A percentile compares a stretch with the other conserved stretches of the same genome.
Conservation (phyloP, 345 rosid species). For the Linum usitatissimum region DNA sequence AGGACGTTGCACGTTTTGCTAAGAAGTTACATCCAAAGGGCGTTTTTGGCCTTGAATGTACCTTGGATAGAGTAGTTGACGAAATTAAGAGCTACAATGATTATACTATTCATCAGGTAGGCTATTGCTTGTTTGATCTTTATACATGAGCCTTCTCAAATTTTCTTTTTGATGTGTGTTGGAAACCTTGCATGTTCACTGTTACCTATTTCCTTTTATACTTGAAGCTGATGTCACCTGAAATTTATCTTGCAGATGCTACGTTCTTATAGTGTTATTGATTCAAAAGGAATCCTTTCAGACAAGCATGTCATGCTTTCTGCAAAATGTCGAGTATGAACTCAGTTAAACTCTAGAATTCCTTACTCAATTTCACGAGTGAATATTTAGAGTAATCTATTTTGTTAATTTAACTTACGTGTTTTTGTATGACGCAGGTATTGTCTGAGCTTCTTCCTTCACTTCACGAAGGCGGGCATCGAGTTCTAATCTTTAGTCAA, state of each 20-base stretch:
- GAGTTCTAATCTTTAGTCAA: conserved; percentile 86
- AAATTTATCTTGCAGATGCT: conserved; percentile 43
- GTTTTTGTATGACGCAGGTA: conserved; percentile 31
- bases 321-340: conserved; percentile 72
- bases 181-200: background rate
- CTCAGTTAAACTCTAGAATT: background rate
- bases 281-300: conserved; percentile 57
- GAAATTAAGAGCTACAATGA: conserved; percentile 79
- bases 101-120: conserved; percentile 86
- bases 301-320: conserved; percentile 83
- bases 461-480: conserved; percentile 54
- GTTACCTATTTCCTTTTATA: background rate
- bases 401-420: background rate
- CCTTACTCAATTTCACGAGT: background rate
- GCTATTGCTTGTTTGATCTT: background rate
- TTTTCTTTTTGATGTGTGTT: background rate
- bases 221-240: background rate
- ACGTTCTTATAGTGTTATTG: conserved; percentile 43
- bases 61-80: conserved; percentile 70
- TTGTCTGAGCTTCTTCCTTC: conserved; percentile 79
- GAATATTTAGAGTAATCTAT: background rate
- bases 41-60: conserved; percentile 82
- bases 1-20: conserved; percentile 63
- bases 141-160: background rate
- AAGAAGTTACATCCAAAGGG: conserved; percentile 72